A percentile compares a stretch with the other conserved stretches of the same genome.
phyloP scores from a whole-genome alignment of 2,329 filamentous ascomycete genomes.

The Hysterium pulicare region DNA sequence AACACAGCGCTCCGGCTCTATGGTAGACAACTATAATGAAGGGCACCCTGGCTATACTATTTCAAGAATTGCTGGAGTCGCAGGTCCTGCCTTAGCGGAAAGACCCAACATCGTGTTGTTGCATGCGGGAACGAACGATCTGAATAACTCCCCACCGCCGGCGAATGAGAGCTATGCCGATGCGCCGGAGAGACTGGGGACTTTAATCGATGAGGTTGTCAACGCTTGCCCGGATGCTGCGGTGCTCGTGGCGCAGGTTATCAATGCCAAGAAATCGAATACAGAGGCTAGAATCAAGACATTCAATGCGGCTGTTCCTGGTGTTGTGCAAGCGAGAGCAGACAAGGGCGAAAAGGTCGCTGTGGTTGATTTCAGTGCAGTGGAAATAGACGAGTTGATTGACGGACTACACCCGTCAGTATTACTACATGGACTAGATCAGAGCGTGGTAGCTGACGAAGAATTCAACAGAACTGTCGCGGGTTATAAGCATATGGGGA shows the following conservation, averaged over 20 bases:
- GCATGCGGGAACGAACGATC: constrained; percentile 24
- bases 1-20: constrained; percentile 26
- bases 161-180: constrained; percentile 14
- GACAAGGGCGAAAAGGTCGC: constrained; percentile 19
- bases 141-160: constrained; percentile 11
- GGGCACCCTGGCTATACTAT: constrained; percentile 33
- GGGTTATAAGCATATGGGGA: constrained; percentile 29
- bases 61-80: constrained; percentile 17
- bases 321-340: constrained; percentile 16
- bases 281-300: constrained; percentile 13
- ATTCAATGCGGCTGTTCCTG: constrained; percentile 23
- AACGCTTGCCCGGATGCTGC: constrained; percentile 26
- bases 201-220: constrained; percentile 32
- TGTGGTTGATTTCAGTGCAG: constrained; percentile 23
- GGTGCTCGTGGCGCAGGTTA: constrained; percentile 38
- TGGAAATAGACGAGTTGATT: constrained; percentile 15
- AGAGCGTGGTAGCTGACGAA: constrained; percentile 4
- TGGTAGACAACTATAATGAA: constrained; percentile 33
- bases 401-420: constrained; percentile 29
- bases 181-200: constrained; percentile 32
- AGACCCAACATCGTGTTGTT: constrained; percentile 22
- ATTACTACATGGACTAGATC: neutral
- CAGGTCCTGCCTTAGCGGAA: constrained; percentile 12
- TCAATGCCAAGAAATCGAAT: constrained; percentile 15
- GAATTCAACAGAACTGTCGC: constrained; percentile 13